A percentile compares a stretch with the other conserved stretches of the same genome.
Conservation (phyloP, 2,329 filamentous ascomycete genomes). For the Hawksworthiomyces lignivorus region DNA sequence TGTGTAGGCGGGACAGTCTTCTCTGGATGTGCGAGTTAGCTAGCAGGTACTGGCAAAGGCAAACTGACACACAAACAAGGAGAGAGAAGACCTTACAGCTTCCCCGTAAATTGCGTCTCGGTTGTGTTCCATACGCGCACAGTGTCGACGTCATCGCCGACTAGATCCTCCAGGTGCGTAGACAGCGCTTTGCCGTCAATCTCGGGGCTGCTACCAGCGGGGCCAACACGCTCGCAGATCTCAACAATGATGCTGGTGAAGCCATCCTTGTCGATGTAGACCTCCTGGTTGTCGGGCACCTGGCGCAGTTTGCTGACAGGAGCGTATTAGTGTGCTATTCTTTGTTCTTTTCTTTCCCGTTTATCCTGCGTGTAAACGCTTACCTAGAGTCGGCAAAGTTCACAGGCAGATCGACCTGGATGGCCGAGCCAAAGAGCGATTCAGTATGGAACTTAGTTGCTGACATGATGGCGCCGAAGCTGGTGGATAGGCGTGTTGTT, state of each 20-base stretch:
- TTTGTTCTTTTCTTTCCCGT: too few species aligned
- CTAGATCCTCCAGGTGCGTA: constrained; percentile 61
- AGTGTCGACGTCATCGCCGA: constrained; percentile 54
- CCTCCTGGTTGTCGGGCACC: constrained; percentile 83
- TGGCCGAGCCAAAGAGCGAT: constrained; percentile 67
- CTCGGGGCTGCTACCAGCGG: constrained; percentile 43
- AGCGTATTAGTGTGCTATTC: too few species aligned
- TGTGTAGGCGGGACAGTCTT: constrained; percentile 55
- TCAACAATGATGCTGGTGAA: constrained; percentile 87
- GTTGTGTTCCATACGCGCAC: constrained; percentile 61
- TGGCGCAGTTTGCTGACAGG: constrained; percentile 58
- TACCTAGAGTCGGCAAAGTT: constrained; percentile 69
- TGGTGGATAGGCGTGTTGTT: too few species aligned
- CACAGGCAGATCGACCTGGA: constrained; percentile 58
- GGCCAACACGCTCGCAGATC: constrained; percentile 72
- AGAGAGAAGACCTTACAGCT: constrained; percentile 7
- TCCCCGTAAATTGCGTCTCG: constrained; percentile 48
- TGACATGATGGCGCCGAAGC: too few species aligned
- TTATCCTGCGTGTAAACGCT: too few species aligned
- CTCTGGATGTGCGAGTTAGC: constrained; percentile 24
- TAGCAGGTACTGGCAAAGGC: constrained; percentile 13
- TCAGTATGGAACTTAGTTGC: too few species aligned
- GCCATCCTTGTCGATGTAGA: constrained; percentile 76
- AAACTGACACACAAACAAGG: background rate
- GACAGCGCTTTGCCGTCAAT: constrained; percentile 64